Conservation (phyloP, 164 flowering plant genomes). For the Brasenia schreberi region DNA sequence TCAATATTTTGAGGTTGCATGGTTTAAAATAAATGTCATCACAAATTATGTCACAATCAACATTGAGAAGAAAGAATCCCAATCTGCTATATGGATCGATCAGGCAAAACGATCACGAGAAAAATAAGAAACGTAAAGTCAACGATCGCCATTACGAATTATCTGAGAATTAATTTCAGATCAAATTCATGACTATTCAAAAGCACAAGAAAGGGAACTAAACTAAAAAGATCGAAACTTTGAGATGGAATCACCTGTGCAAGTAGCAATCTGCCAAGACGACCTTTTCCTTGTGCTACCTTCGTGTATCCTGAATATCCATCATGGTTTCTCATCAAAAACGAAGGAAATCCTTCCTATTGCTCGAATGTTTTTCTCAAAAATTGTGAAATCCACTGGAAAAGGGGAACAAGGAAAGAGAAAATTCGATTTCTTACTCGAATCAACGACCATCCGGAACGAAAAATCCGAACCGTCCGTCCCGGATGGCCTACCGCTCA, state of each 20-base stretch:
- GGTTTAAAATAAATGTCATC: too few relatives aligned
- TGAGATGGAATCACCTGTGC: conserved; percentile 32
- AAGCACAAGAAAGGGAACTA: neutral
- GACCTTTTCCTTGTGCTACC: conserved; percentile 62
- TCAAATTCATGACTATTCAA: neutral
- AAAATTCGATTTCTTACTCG: conserved; percentile 33
- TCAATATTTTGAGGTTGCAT: too few relatives aligned
- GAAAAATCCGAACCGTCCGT: conserved; percentile 97
- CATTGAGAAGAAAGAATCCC: neutral
- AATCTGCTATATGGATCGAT: neutral
- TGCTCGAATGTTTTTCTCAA: neutral
- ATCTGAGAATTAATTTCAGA: neutral
- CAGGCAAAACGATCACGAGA: too few relatives aligned
- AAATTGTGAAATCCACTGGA: neutral
- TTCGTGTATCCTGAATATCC: conserved; percentile 52
- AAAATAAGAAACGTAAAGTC: too few relatives aligned
- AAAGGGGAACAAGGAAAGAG: neutral
- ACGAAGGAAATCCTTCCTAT: neutral
- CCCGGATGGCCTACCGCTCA: conserved; percentile 60
- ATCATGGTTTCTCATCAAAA: neutral
- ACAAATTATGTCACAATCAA: too few relatives aligned
- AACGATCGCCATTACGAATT: neutral
- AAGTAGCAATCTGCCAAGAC: conserved; percentile 28
- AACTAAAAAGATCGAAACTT: neutral
- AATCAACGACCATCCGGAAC: conserved; percentile 94